These are phyloP conservation scores for Diplotaxis tenuifolia DNA, from an alignment of 345 rosid species.

Conservation along the genomic window DNA sequence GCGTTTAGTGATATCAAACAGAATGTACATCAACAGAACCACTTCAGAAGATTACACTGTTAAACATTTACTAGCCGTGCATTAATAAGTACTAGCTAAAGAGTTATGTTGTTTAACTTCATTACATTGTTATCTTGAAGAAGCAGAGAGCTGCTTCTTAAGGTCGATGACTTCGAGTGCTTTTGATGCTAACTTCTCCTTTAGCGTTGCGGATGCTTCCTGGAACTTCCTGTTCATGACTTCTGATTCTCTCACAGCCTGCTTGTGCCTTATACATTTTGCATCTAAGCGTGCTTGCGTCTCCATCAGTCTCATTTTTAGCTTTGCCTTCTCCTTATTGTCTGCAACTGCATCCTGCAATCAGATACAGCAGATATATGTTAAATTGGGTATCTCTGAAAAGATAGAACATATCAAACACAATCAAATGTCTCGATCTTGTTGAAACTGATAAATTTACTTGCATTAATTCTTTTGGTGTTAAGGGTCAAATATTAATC, in stretches of 20 bases:
- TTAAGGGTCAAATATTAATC: background rate
- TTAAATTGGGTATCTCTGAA: background rate
- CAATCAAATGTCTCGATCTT: conserved; percentile 1
- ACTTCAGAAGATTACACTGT: background rate
- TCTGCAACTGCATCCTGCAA: conserved; percentile 46
- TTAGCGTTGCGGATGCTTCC: conserved; percentile 66
- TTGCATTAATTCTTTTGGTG: too few species aligned
- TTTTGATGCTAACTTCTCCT: conserved; percentile 52
- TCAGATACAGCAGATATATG: conserved; percentile 7
- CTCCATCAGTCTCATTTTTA: conserved; percentile 72
- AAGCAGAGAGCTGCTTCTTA: conserved; percentile 49
- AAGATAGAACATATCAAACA: background rate
- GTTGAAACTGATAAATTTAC: background rate
- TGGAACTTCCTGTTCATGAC: conserved; percentile 58
- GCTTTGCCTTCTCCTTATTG: conserved; percentile 62
- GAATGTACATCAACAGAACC: background rate
- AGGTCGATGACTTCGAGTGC: conserved; percentile 63
- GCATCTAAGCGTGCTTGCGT: conserved; percentile 65
- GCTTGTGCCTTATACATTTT: conserved; percentile 45
- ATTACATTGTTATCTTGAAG: conserved; percentile 12
- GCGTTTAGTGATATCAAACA: background rate
- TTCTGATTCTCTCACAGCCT: conserved; percentile 48
- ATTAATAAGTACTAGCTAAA: background rate
- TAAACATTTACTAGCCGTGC: background rate
- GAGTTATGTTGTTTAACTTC: background rate